Evolutionary conservation across 75 land plant genomes (phyloP).

Genomic region (Cupressus sempervirens): DNA sequence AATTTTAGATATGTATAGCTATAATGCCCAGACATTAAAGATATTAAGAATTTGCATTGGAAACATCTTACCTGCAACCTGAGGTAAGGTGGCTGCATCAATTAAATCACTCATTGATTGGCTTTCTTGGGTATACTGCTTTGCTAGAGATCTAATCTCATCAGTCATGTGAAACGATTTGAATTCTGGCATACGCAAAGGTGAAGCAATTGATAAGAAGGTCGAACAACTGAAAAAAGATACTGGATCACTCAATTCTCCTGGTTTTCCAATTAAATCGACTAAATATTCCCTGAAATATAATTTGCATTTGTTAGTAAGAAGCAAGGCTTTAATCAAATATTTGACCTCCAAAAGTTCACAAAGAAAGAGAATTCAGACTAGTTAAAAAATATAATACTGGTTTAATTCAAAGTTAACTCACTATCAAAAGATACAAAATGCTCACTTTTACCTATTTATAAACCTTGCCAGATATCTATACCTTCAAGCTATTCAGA

Average conservation of each 20-base stretch:
- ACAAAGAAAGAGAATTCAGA: neutral
- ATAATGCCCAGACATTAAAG: neutral
- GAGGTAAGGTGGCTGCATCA: neutral
- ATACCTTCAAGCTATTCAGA: neutral
- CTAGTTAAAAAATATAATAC: neutral
- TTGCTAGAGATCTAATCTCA: conserved; percentile 60
- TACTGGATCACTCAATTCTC: conserved; percentile 58
- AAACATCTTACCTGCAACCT: conserved; percentile 1
- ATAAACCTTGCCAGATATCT: neutral
- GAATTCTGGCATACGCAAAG: conserved; percentile 64
- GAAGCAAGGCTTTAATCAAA: neutral
- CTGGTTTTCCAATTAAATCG: conserved; percentile 77
- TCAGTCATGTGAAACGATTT: conserved; percentile 30
- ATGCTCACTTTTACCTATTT: neutral
- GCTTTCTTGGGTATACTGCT: conserved; percentile 51
- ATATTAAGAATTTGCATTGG: neutral
- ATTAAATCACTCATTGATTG: conserved; percentile 47
- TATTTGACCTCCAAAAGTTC: neutral
- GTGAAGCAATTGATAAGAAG: conserved; percentile 66
- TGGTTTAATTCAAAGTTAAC: neutral
- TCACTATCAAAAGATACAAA: neutral
- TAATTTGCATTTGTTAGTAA: conserved; percentile 2
- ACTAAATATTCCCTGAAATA: conserved; percentile 72
- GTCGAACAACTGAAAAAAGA: conserved; percentile 59
- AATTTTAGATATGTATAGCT: neutral